Evolutionary conservation across 352 stramenopile species (phyloP).

Genomic region (Nothophytophthora sp.): DNA sequence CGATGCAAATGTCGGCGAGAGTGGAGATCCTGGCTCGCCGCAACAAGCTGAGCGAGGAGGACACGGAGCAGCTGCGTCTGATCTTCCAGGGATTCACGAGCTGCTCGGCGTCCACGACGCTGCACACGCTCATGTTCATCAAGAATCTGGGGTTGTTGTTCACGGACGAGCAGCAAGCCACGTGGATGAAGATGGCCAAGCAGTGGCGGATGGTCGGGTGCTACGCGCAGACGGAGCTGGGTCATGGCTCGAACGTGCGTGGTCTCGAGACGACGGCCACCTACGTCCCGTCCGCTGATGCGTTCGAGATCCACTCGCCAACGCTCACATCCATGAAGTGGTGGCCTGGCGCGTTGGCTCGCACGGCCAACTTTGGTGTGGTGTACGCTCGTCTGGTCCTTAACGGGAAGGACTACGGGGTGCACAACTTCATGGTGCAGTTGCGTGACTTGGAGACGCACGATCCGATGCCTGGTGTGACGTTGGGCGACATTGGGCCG

Average conservation of each 20-base stretch:
- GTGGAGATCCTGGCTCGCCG: constrained; percentile 60
- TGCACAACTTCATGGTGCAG: constrained; percentile 97
- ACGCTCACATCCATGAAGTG: constrained; percentile 96
- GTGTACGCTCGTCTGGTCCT: constrained; percentile 90
- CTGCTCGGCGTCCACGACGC: constrained; percentile 52
- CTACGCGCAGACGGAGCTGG: constrained; percentile 90
- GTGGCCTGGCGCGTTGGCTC: constrained; percentile 95
- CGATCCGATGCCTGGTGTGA: constrained; percentile 48
- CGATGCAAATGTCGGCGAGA: constrained; percentile 54
- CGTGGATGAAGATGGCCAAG: constrained; percentile 72
- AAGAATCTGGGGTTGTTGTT: constrained; percentile 65
- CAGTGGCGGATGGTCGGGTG: constrained; percentile 78
- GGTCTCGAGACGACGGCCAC: constrained; percentile 95
- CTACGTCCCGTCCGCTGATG: constrained; percentile 87
- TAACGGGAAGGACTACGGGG: constrained; percentile 82
- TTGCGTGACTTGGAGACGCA: constrained; percentile 89
- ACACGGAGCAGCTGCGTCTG: constrained; percentile 53
- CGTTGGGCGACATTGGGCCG: constrained; percentile 61
- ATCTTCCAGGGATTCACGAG: constrained; percentile 59
- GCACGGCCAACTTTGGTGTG: constrained; percentile 92
- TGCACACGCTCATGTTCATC: constrained; percentile 78
- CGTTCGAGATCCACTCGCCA: constrained; percentile 95
- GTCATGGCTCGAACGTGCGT: constrained; percentile 88
- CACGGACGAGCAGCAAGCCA: constrained; percentile 64
- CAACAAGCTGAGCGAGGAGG: constrained; percentile 52